A percentile compares a stretch with the other conserved stretches of the same genome.
phyloP scores from a whole-genome alignment of 192 early-diverging fungal species.

The Phlyctochytrium arcticum region DNA sequence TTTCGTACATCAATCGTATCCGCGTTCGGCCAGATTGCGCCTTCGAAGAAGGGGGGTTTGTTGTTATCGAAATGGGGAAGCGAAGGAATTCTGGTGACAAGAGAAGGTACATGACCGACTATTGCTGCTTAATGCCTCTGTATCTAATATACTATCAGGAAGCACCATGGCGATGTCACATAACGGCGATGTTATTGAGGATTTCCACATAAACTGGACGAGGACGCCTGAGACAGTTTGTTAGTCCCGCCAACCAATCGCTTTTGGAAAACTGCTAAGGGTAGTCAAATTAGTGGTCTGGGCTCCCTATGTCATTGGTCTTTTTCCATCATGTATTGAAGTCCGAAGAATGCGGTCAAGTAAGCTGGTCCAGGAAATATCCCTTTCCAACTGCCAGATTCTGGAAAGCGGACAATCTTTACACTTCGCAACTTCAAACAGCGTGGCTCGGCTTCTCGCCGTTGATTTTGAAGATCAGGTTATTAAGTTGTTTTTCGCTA shows the following conservation, averaged over 20 bases:
- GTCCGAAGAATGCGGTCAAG: constrained; percentile 82
- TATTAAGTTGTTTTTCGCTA: too few species aligned
- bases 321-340: constrained; percentile 67
- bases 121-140: too few species aligned
- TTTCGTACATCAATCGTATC: constrained; percentile 15
- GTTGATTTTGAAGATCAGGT: constrained; percentile 58
- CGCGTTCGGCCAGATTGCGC: constrained; percentile 24
- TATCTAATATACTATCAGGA: constrained; percentile 22
- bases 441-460: constrained; percentile 47
- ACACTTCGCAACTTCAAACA: constrained; percentile 34
- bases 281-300: constrained; percentile 43
- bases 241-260: not conserved
- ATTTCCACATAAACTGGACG: constrained; percentile 38
- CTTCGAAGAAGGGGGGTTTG: constrained; percentile 1
- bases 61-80: constrained; percentile 18
- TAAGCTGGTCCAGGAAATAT: constrained; percentile 76
- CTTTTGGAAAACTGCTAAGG: not conserved
- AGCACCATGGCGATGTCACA: constrained; percentile 28
- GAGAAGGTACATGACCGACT: constrained; percentile 21
- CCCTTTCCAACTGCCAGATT: constrained; percentile 52
- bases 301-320: constrained; percentile 69
- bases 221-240: constrained; percentile 46
- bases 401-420: constrained; percentile 23
- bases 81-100: constrained; percentile 24
- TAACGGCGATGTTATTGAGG: constrained; percentile 23